phyloP scores from a whole-genome alignment of 345 rosid species.

The Angophora floribunda region DNA sequence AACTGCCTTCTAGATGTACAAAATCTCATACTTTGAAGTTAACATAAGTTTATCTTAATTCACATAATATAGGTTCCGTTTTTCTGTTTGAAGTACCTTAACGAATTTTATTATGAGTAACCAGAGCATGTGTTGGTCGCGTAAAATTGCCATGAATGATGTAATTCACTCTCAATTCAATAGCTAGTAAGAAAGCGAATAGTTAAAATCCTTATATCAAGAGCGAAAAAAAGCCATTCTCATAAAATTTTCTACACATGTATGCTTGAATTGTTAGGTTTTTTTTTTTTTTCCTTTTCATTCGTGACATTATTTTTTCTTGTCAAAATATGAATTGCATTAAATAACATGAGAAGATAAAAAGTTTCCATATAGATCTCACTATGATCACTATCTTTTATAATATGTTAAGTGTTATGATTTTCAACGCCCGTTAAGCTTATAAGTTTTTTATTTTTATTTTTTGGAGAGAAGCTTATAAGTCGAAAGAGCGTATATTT shows the following conservation, averaged over 20 bases:
- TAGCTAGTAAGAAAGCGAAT: background rate
- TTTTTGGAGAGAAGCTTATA: background rate
- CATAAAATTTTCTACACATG: background rate
- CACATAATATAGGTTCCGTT: background rate
- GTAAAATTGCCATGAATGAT: background rate
- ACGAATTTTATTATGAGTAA: too few species aligned
- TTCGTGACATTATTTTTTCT: background rate
- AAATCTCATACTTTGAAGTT: background rate
- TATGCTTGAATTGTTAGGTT: background rate
- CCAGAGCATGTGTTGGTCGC: accelerated
- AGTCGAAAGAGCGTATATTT: too few species aligned
- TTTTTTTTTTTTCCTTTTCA: background rate
- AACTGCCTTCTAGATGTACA: background rate
- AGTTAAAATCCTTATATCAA: background rate
- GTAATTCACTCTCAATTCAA: background rate
- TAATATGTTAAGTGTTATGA: accelerated
- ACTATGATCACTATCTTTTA: background rate
- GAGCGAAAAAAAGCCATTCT: background rate
- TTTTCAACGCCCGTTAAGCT: background rate
- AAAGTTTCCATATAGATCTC: background rate
- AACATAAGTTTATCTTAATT: background rate
- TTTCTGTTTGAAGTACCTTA: background rate
- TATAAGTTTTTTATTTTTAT: too few species aligned
- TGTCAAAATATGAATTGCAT: background rate
- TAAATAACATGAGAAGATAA: background rate